Conservation (phyloP, 2,329 filamentous ascomycete species). For the Microsporum canis region DNA sequence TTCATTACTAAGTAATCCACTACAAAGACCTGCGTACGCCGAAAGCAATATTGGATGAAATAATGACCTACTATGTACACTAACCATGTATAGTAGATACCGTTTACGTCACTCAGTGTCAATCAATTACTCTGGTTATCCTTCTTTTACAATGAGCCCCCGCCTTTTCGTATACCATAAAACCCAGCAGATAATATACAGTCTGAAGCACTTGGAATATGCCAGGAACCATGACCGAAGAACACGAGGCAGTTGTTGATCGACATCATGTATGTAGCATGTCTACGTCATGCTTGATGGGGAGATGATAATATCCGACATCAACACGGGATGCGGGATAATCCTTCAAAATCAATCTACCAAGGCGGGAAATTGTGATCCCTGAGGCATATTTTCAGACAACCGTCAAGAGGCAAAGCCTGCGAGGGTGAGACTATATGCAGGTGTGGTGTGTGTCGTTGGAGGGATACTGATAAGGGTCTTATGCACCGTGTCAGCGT, state of each 20-base stretch:
- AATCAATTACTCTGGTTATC: background rate
- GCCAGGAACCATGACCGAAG: background rate
- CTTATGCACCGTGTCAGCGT: background rate
- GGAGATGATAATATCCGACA: background rate
- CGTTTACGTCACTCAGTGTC: background rate
- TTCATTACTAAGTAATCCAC: background rate
- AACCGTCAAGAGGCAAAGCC: background rate
- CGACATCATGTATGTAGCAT: background rate
- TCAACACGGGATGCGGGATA: background rate
- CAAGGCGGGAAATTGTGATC: background rate
- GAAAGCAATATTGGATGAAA: background rate
- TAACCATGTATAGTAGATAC: too few relatives aligned
- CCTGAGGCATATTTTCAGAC: background rate
- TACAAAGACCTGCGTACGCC: background rate
- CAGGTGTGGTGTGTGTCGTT: background rate
- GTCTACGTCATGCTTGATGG: background rate
- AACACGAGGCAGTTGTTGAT: background rate
- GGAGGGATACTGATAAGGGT: background rate
- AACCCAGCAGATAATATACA: background rate
- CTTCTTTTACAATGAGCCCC: background rate
- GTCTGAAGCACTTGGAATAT: background rate
- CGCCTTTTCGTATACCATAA: background rate
- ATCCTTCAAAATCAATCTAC: background rate
- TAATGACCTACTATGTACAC: too few relatives aligned
- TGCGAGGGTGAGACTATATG: background rate